Base-by-base conservation (phyloP, 768 basidiomycete species). In the Boletus coccyginus region DNA sequence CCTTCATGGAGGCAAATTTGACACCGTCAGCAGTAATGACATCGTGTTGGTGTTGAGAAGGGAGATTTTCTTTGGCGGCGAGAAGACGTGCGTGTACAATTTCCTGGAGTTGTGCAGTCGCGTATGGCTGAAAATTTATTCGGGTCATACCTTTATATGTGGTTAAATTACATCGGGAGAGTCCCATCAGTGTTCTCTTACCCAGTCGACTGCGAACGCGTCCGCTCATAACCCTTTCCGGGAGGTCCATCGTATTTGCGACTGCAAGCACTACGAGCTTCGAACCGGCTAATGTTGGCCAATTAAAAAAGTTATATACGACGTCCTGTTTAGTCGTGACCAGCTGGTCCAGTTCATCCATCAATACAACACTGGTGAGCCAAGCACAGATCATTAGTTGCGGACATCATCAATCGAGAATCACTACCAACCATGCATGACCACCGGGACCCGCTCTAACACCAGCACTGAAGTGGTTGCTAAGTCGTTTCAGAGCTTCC, bases 231-330 rank as follows among this genome's bases (percentile, higher is more conserved):
- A 90, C 90, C 44, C 96, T 81, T 71, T 98, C 96, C 0, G 97
- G 97, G 52, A 98, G 79, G 66, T 98, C 96, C 91, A 97, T 96
- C 32, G 96, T 94, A 68, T 98, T 99, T 8, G 97, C 97, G 1
- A 99, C 94, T 0, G 97, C 96, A 49, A 99, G 83, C 2, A 99
- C 97, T 50, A 98, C 86, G 7, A 99, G 81, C 70, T 90, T 92
- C 55, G 93, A 94, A 19, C 85, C 86, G 0, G 82, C 79, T 49
- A 97, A 77, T 5, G 94, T 96, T 2, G 97, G 97, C 96, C 97
- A 99, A 69, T 99, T 98, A 81, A 98, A 98, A 74, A 99, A 98
- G 67, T 98, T 98, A 74, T 99, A 99, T 21, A 99, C 90, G 11
- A 99, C 96, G 56, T 99, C 96, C 70, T 99, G 96, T 69, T 97